Evolutionary conservation across 2,329 filamentous ascomycete genomes (phyloP).

Genomic region (Colletotrichum trifolii): DNA sequence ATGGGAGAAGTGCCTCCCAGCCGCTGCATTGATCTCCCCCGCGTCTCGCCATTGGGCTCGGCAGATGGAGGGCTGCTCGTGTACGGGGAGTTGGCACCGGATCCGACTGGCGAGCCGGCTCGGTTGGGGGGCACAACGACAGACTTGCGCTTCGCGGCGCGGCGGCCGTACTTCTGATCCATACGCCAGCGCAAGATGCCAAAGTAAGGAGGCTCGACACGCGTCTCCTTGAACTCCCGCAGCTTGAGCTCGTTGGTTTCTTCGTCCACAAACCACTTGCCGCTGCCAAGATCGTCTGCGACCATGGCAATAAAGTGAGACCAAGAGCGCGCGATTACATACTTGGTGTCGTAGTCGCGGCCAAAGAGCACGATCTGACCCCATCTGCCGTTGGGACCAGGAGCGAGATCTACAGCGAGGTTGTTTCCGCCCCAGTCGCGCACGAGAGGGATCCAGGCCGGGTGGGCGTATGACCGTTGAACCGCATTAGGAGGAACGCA

Average conservation of each 20-base stretch:
- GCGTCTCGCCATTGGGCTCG: slow-evolving; percentile 67
- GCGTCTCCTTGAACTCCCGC: slow-evolving; percentile 87
- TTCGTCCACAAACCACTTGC: slow-evolving; percentile 93
- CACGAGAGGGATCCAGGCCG: slow-evolving; percentile 94
- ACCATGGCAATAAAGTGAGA: slow-evolving; percentile 84
- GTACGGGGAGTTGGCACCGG: slow-evolving; percentile 70
- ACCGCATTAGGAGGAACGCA: slow-evolving; percentile 88
- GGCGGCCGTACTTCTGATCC: slow-evolving; percentile 92
- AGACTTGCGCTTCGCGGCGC: slow-evolving; percentile 65
- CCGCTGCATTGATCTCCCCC: slow-evolving; percentile 78
- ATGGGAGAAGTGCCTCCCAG: slow-evolving; percentile 72
- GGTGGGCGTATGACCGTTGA: slow-evolving; percentile 92
- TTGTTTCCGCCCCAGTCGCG: slow-evolving; percentile 99
- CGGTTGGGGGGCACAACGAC: slow-evolving; percentile 51
- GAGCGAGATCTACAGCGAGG: slow-evolving; percentile 90
- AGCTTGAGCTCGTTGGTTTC: slow-evolving; percentile 92
- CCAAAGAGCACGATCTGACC: slow-evolving; percentile 97
- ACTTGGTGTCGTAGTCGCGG: slow-evolving; percentile 98
- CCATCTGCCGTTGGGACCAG: slow-evolving; percentile 90
- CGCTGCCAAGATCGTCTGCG: slow-evolving; percentile 89
- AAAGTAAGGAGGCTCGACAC: slow-evolving; percentile 92
- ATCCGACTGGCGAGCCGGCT: slow-evolving; percentile 57
- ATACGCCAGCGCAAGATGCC: slow-evolving; percentile 95
- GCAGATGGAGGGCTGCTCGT: slow-evolving; percentile 63
- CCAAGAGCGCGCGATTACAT: slow-evolving; percentile 95